A percentile compares a stretch with the other conserved stretches of the same genome.
Conservation (phyloP, 129 eudicot species). For the Lactuca saligna region DNA sequence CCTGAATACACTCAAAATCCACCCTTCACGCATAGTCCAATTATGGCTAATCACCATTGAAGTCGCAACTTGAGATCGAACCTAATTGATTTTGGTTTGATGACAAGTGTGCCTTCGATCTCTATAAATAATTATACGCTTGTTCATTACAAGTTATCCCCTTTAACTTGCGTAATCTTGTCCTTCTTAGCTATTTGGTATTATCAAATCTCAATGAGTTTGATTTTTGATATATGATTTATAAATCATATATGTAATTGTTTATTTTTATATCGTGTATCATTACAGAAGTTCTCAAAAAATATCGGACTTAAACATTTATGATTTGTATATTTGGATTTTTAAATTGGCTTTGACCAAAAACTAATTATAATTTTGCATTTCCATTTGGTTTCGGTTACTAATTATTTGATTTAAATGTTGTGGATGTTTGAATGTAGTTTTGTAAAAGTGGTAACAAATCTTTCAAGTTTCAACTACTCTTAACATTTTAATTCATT, state of each 20-base stretch:
- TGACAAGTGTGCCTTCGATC: slow-evolving; percentile 32
- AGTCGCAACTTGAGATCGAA: slow-evolving; percentile 33
- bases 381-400: too few relatives aligned
- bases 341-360: too few relatives aligned
- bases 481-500: too few relatives aligned
- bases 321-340: too few relatives aligned
- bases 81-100: slow-evolving; percentile 28
- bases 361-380: too few relatives aligned
- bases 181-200: slow-evolving; percentile 19
- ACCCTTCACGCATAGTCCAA: slow-evolving; percentile 23
- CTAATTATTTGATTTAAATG: too few relatives aligned
- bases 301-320: too few relatives aligned
- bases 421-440: too few relatives aligned
- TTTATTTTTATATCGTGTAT: neutral
- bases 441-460: too few relatives aligned
- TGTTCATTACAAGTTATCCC: slow-evolving; percentile 27
- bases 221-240: slow-evolving; percentile 18
- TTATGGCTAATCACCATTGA: slow-evolving; percentile 28
- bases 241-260: neutral
- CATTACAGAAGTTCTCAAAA: neutral
- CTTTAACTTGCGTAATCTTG: slow-evolving; percentile 12
- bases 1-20: slow-evolving; percentile 35
- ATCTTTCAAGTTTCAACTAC: too few relatives aligned
- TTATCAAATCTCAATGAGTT: slow-evolving; percentile 26
- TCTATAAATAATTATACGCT: slow-evolving; percentile 39